phyloP scores from a whole-genome alignment of 1,284 basidiomycete genomes.

The Termitomyces sp. region DNA sequence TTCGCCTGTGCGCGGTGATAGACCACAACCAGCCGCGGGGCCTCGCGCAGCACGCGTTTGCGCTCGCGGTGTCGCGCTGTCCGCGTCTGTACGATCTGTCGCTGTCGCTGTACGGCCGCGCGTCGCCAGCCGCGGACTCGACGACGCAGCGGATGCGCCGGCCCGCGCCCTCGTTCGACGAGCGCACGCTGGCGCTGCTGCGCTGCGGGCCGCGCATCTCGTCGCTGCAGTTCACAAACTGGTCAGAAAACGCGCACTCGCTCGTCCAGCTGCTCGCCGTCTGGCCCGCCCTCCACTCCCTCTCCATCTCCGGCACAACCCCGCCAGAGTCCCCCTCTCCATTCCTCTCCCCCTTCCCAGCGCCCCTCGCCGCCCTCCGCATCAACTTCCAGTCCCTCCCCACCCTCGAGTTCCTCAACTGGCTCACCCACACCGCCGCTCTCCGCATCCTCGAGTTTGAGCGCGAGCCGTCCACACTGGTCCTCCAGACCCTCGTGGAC shows the following conservation, averaged over 20 bases:
- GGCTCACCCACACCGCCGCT: conserved; percentile 55
- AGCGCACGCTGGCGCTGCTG: conserved; percentile 45
- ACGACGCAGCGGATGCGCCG: conserved; percentile 39
- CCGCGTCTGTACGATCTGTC: conserved; percentile 52
- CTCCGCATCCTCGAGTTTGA: conserved; percentile 51
- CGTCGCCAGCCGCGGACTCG: conserved; percentile 36
- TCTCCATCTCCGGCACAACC: conserved; percentile 54
- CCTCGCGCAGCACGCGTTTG: conserved; percentile 51
- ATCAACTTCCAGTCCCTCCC: conserved; percentile 59
- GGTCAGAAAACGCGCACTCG: conserved; percentile 57
- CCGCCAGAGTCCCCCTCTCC: conserved; percentile 45
- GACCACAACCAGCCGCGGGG: conserved; percentile 63
- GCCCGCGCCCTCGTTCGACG: conserved; percentile 50
- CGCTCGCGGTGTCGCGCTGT: conserved; percentile 50
- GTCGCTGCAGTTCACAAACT: conserved; percentile 59
- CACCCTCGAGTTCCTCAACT: conserved; percentile 54
- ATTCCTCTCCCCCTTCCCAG: conserved; percentile 39
- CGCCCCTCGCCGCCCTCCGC: conserved; percentile 44
- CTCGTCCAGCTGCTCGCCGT: conserved; percentile 57
- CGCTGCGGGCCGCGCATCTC: conserved; percentile 49
- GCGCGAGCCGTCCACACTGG: conserved; percentile 46
- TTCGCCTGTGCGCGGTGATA: conserved; percentile 47
- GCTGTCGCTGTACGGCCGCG: conserved; percentile 55
- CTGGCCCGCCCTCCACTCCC: conserved; percentile 50
- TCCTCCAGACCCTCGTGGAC: conserved; percentile 48